Conservation (phyloP, 2,329 filamentous ascomycete species). For the Xylaria sp. region DNA sequence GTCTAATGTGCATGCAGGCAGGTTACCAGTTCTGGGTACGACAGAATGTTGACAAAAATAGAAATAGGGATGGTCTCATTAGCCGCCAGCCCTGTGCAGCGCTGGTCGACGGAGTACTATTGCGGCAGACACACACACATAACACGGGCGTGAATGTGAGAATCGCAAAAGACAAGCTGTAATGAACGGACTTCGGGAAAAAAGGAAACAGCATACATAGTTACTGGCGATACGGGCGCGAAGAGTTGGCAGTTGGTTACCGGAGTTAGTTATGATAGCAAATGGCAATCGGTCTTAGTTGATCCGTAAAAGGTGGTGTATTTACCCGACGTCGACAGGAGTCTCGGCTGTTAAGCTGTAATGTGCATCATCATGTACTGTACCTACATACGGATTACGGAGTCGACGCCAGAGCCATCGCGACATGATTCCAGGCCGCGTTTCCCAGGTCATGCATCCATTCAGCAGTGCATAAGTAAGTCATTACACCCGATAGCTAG, state of each 20-base stretch:
- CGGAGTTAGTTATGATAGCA: too few species aligned
- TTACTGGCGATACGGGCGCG: neutral
- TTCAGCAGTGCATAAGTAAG: too few species aligned
- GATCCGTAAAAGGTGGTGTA: too few species aligned
- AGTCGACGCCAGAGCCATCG: too few species aligned
- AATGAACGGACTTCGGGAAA: neutral
- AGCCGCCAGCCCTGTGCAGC: constrained; percentile 35
- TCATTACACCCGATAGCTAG: too few species aligned
- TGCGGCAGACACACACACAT: constrained; percentile 13
- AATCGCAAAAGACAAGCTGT: constrained; percentile 10
- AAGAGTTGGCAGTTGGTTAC: neutral
- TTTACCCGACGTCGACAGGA: too few species aligned
- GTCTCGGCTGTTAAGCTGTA: too few species aligned
- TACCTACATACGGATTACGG: too few species aligned
- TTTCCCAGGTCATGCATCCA: too few species aligned
- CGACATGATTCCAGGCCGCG: too few species aligned
- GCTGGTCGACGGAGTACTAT: constrained; percentile 4
- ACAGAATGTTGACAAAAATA: constrained; percentile 28
- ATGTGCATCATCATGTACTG: too few species aligned
- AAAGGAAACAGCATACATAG: neutral
- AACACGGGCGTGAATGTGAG: constrained; percentile 16
- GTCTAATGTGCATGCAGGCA: constrained; percentile 1
- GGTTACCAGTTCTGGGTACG: neutral
- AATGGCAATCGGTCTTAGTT: too few species aligned
- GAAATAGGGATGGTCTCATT: constrained; percentile 29